Conservation (phyloP, 176 grass and related monocot genomes). For the Cocos nucifera region DNA sequence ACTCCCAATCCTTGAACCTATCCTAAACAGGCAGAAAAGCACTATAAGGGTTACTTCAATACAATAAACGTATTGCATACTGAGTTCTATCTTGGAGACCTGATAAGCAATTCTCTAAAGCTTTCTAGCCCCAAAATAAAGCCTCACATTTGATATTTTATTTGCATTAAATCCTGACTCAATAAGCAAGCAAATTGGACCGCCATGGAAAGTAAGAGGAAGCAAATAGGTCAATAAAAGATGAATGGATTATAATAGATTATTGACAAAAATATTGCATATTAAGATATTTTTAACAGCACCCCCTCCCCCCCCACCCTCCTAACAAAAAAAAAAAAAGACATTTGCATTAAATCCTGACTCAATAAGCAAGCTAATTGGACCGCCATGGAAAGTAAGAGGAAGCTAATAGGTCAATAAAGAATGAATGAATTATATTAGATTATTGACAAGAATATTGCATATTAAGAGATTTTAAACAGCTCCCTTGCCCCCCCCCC, state of each 20-base stretch:
- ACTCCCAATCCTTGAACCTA: slow-evolving; percentile 59
- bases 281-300: too few species aligned
- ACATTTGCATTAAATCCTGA: slow-evolving; percentile 46
- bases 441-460: too few species aligned
- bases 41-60: neutral
- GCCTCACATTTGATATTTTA: slow-evolving; percentile 35
- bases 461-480: too few species aligned
- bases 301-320: too few species aligned
- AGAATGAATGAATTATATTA: too few species aligned
- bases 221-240: too few species aligned
- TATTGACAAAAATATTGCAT: too few species aligned
- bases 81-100: slow-evolving; percentile 17
- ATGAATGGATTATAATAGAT: too few species aligned
- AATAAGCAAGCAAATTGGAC: slow-evolving; percentile 67
- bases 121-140: slow-evolving; percentile 87
- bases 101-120: slow-evolving; percentile 85
- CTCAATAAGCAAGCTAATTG: slow-evolving; percentile 69
- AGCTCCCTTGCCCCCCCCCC: too few species aligned
- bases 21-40: slow-evolving; percentile 29
- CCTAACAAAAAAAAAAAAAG: too few species aligned
- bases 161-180: slow-evolving; percentile 54
- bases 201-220: slow-evolving; percentile 1
- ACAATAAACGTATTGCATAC: neutral
- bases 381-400: slow-evolving; percentile 19
- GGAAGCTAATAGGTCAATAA: too few species aligned